Conservation (phyloP, 768 basidiomycete genomes). For the Suillus decipiens region DNA sequence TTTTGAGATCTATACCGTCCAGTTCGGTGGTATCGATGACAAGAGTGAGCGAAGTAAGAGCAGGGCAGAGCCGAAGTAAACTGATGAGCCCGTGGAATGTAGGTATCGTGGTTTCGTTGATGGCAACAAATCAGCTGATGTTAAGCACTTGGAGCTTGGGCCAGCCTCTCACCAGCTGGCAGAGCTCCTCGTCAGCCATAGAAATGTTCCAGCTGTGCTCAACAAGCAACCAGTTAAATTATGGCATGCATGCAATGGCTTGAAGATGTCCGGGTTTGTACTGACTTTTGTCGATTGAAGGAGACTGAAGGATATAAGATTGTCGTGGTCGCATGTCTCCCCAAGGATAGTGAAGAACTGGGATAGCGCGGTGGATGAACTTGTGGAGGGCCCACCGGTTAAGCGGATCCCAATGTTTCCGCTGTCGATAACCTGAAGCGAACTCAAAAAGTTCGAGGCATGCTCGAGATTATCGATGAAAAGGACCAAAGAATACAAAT, state of each 20-base stretch:
- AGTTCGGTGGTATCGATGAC: slow-evolving; percentile 20
- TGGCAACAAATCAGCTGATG: slow-evolving; percentile 21
- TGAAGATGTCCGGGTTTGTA: neutral
- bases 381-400: neutral
- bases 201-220: slow-evolving; percentile 20
- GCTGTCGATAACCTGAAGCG: neutral
- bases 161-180: slow-evolving; percentile 22
- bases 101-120: slow-evolving; percentile 19
- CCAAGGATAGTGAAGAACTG: neutral
- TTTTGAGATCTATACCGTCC: neutral
- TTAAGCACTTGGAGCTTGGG: slow-evolving; percentile 23
- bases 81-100: slow-evolving; percentile 20
- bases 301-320: neutral
- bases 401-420: neutral
- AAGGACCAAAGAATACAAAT: neutral
- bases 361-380: neutral
- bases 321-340: neutral
- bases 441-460: neutral
- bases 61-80: slow-evolving; percentile 18
- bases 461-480: neutral
- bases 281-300: neutral
- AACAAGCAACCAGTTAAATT: slow-evolving; percentile 1
- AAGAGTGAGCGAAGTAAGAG: slow-evolving; percentile 19
- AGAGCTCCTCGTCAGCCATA: slow-evolving; percentile 20
- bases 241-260: neutral